Conservation (phyloP, 352 stramenopile species). For the Globisporangium parvum region DNA sequence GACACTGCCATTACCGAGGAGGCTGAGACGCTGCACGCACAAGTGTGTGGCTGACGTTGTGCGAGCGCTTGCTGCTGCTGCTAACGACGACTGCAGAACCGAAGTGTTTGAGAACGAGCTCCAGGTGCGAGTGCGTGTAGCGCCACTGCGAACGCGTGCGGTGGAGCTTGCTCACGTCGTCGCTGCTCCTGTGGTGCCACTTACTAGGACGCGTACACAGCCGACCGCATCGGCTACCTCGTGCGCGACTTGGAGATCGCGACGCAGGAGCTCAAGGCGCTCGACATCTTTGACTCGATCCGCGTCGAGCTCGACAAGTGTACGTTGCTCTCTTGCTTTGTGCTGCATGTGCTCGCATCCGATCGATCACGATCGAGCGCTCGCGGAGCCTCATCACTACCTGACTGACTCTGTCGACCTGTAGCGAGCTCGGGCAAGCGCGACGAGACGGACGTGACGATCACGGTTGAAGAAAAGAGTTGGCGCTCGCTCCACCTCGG, state of each 20-base stretch:
- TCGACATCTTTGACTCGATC: slow-evolving; percentile 84
- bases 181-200: background rate
- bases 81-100: slow-evolving; percentile 27
- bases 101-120: slow-evolving; percentile 86
- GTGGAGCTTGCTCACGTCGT: background rate
- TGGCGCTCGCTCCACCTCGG: slow-evolving; percentile 82
- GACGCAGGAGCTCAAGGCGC: slow-evolving; percentile 57
- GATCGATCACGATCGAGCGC: no score
- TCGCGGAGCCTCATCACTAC: no score
- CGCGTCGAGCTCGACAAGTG: slow-evolving; percentile 75
- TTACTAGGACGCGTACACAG: slow-evolving; percentile 46
- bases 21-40: background rate
- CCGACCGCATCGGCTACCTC: slow-evolving; percentile 63
- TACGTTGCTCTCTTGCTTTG: slow-evolving; percentile 15
- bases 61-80: background rate
- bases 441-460: slow-evolving; percentile 82
- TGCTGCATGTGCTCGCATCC: no score
- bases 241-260: slow-evolving; percentile 51
- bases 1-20: no score
- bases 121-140: slow-evolving; percentile 33
- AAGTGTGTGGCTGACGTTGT: background rate
- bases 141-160: no score
- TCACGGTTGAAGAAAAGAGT: slow-evolving; percentile 84
- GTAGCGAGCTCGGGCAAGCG: slow-evolving; percentile 55
- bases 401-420: background rate